These are phyloP conservation scores for Zychaea mexicana DNA, from an alignment of 371 early-diverging fungal species.

Conservation along the genomic window DNA sequence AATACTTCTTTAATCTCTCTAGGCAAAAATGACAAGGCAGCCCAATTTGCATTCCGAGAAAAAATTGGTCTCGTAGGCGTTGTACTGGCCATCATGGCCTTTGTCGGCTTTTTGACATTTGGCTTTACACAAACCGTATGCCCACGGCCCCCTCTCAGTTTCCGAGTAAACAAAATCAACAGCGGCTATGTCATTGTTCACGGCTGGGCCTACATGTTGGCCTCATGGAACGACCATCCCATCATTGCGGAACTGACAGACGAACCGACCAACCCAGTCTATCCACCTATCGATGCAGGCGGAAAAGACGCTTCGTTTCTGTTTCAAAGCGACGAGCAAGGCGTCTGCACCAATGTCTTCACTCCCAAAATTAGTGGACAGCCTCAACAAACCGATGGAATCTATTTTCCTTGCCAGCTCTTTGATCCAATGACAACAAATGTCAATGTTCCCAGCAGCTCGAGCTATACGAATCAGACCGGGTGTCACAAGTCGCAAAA, in stretches of 20 bases:
- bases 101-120: constrained; percentile 80
- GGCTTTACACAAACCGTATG: constrained; percentile 68
- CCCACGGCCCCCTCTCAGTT: constrained; percentile 49
- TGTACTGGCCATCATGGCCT: constrained; percentile 68
- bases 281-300: constrained; percentile 67
- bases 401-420: constrained; percentile 70
- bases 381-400: constrained; percentile 32
- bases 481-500: constrained; percentile 67
- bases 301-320: constrained; percentile 77
- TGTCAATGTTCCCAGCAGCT: constrained; percentile 38
- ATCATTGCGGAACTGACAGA: constrained; percentile 37
- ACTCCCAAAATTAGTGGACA: constrained; percentile 34
- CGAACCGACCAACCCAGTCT: constrained; percentile 54
- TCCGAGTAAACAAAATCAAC: constrained; percentile 40
- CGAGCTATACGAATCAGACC: constrained; percentile 51
- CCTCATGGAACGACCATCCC: constrained; percentile 61
- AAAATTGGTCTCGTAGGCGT: constrained; percentile 79
- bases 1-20: too few species aligned
- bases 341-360: constrained; percentile 59
- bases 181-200: constrained; percentile 56
- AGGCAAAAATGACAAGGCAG: constrained; percentile 55
- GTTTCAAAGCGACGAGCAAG: constrained; percentile 69
- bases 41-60: constrained; percentile 86
- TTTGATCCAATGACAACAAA: constrained; percentile 38
- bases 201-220: constrained; percentile 62